Evolutionary conservation across 2,329 filamentous ascomycete species (phyloP), one percentile per base, ranked within the genome.

Genomic region (Colletotrichum karsti): DNA sequence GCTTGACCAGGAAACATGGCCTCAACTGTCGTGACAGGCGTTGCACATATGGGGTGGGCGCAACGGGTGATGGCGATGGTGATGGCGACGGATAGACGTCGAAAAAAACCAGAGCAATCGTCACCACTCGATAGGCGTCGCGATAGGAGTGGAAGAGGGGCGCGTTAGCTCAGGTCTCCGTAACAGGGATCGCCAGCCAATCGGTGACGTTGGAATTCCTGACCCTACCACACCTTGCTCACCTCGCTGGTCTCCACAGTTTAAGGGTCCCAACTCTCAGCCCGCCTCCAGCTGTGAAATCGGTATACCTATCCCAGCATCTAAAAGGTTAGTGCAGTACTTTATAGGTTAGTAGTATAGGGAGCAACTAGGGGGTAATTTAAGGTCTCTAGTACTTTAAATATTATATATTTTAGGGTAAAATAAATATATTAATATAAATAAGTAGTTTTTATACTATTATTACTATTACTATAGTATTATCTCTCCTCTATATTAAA

Each of bases 61-160:
- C 74, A 33, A 78, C 72, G 61, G n/a, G 79, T 81, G 26, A 81
- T 75, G 7, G 79, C 79, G 35, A 81, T 78, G 13, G 76, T 78
- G 20, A 73, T 77, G 3, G 80, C 54, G 39, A n/a, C 53, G 50
- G 41, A 55, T 33, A 56, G 57, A 62, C 18, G 50, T 54, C 41
- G 57, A 62, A 58, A 66, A 60, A 60, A 56, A 35, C 53, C 28
- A 60, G 61, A 67, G 51, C 39, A 50, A 26, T 41, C 51, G 59
- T 67, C 64, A 57, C 64, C 63, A 66, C 48, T 50, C 30, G 57
- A 66, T 63, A 55, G 57, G 63, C 63, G 59, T 67, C 63, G 51
- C 60, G 59, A 67, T 67, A 63, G 59, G 35, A 35, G 33, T 42
- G 28, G 59, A 57, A 53, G 64, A 56, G 64, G 59, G 64, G 59